Evolutionary conservation across 495 filamentous ascomycete species (phyloP).

Genomic region (Penicillium diatomitis): DNA sequence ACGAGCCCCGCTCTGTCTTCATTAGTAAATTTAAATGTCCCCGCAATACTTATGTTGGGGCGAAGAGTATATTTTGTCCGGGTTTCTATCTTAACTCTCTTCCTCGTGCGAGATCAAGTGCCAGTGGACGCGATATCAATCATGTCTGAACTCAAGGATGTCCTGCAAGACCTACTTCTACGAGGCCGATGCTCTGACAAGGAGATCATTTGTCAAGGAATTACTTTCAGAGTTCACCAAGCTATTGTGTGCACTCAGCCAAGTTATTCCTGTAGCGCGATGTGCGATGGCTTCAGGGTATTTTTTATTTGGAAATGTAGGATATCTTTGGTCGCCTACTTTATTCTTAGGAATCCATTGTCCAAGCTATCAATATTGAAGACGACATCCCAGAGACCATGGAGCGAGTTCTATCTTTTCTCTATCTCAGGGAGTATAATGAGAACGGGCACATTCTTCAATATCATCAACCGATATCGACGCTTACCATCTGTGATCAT

Average conservation of each 20-base stretch:
- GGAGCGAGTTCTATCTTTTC: neutral
- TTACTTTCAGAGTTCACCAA: neutral
- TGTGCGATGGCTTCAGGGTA: neutral
- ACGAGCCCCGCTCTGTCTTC: no score
- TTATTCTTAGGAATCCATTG: neutral
- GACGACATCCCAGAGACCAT: neutral
- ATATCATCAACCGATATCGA: neutral
- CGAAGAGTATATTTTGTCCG: no score
- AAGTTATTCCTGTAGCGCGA: neutral
- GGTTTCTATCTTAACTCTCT: no score
- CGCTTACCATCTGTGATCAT: neutral
- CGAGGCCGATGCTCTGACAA: neutral
- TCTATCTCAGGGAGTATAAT: neutral
- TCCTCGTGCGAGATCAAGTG: no score
- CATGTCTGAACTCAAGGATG: neutral
- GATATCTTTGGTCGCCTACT: neutral
- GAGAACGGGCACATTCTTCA: neutral
- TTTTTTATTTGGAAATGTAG: neutral
- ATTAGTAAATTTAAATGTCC: no score
- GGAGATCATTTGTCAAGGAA: neutral
- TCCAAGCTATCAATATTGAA: neutral
- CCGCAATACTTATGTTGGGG: no score
- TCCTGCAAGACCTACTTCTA: neutral
- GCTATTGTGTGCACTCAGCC: neutral
- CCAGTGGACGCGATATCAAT: neutral